Conservation (phyloP, 2,329 filamentous ascomycete species). For the Botrytis sinoallii region DNA sequence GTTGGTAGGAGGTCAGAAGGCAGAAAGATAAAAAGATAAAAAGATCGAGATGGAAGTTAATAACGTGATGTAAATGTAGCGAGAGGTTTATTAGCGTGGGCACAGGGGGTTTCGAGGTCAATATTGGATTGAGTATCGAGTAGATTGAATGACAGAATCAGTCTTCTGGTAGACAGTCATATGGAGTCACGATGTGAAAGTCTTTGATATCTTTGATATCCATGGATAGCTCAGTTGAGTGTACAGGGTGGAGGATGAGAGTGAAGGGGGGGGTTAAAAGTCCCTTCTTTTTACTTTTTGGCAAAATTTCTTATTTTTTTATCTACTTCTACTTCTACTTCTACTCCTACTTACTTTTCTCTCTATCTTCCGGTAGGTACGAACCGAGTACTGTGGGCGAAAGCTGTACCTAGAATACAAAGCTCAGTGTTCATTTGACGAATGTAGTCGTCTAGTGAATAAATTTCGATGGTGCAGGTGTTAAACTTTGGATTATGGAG, state of each 20-base stretch:
- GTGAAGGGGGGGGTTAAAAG: background rate
- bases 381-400: background rate
- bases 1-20: background rate
- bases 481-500: constrained; percentile 5
- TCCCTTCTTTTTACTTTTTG: background rate
- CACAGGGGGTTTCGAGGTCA: background rate
- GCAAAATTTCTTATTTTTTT: background rate
- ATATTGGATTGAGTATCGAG: background rate
- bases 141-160: background rate
- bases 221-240: background rate
- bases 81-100: background rate
- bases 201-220: background rate
- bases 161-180: background rate
- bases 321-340: background rate
- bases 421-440: background rate
- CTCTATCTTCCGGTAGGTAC: background rate
- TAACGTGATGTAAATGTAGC: background rate
- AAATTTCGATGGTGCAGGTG: constrained; percentile 5
- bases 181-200: background rate
- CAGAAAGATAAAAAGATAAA: background rate
- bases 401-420: background rate
- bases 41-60: background rate
- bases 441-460: background rate
- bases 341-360: background rate
- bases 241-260: background rate